Conservation (phyloP, 2,329 filamentous ascomycete species). For the Didymella segeticola region DNA sequence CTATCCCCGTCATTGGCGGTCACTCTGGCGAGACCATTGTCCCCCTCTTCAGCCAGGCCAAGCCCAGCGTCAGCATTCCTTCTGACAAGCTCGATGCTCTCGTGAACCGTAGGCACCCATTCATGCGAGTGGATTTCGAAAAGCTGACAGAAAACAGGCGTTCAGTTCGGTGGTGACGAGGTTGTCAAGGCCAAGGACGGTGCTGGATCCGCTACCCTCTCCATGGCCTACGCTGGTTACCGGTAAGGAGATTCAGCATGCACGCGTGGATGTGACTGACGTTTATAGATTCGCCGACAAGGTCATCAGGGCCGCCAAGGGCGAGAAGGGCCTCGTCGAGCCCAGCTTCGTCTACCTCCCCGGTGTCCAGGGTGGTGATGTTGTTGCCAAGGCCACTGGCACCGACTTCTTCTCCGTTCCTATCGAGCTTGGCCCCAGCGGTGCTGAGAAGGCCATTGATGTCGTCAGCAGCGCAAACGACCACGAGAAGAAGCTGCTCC, state of each 20-base stretch:
- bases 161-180: constrained; percentile 98
- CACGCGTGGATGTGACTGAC: constrained; percentile 14
- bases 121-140: background rate
- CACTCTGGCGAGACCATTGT: constrained; percentile 99
- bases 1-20: constrained; percentile 91
- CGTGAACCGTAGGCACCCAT: constrained; percentile 72
- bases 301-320: constrained; percentile 84
- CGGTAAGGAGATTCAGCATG: constrained; percentile 62
- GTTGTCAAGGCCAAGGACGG: constrained; percentile 95
- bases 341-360: constrained; percentile 95
- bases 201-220: constrained; percentile 86
- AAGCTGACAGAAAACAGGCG: constrained; percentile 55
- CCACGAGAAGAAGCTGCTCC: constrained; percentile 86
- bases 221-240: constrained; percentile 95
- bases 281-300: constrained; percentile 83
- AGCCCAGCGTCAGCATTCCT: constrained; percentile 80
- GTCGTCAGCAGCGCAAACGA: constrained; percentile 78
- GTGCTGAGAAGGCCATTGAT: constrained; percentile 85
- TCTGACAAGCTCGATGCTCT: constrained; percentile 89
- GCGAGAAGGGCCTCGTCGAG: constrained; percentile 91
- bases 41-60: constrained; percentile 91
- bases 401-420: constrained; percentile 95
- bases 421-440: constrained; percentile 86
- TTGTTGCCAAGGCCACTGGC: constrained; percentile 82
- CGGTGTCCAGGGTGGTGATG: constrained; percentile 85